Conservation (phyloP, 2,329 filamentous ascomycete genomes). For the Botrytis fabae region DNA sequence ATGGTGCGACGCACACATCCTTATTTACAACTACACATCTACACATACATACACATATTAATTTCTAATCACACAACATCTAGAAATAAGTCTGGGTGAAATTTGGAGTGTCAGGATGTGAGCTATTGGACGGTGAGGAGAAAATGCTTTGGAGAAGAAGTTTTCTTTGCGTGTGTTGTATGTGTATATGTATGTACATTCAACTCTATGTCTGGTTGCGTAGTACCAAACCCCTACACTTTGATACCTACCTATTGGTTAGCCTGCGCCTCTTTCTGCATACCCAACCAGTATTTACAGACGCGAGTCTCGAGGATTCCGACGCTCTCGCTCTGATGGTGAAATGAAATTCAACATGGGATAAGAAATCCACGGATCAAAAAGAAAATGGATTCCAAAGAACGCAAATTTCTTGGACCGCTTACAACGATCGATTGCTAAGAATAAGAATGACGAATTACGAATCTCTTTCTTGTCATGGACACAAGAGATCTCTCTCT, state of each 20-base stretch:
- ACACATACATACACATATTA: background rate
- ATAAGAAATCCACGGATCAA: background rate
- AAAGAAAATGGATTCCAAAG: no score
- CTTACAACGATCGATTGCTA: background rate
- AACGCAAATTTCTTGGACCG: background rate
- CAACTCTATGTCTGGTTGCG: no score
- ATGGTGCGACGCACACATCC: background rate
- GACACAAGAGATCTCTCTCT: background rate
- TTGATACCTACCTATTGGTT: background rate
- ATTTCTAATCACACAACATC: background rate
- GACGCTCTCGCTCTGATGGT: background rate
- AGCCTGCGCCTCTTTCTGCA: background rate
- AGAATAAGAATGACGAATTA: background rate
- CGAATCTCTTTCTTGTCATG: background rate
- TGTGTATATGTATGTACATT: no score
- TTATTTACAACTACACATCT: background rate
- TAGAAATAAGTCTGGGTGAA: background rate
- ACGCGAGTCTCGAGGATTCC: background rate
- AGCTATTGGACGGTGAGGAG: background rate
- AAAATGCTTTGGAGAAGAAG: accelerated
- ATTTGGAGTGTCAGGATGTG: background rate
- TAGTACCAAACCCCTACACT: no score
- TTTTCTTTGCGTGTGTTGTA: background rate
- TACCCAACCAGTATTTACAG: background rate
- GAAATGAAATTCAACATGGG: background rate